Conservation (phyloP, 345 rosid genomes). For the Rhizophora mangle region DNA sequence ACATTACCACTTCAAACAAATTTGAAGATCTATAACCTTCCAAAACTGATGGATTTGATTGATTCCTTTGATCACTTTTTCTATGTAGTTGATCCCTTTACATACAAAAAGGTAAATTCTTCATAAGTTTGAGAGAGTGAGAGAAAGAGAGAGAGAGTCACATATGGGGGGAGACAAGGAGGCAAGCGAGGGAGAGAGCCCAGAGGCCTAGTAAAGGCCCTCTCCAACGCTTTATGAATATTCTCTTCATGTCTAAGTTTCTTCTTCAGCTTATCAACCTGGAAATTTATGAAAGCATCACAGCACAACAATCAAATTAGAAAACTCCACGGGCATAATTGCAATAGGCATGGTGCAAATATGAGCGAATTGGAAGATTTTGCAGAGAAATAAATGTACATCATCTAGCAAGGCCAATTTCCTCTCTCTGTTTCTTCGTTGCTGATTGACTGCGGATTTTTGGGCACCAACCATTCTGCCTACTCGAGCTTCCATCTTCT, state of each 20-base stretch:
- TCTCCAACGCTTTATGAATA: constrained; percentile 77
- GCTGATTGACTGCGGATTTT: constrained; percentile 47
- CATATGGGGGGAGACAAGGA: constrained; percentile 76
- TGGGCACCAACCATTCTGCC: constrained; percentile 37
- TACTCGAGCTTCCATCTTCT: constrained; percentile 49
- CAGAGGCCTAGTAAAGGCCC: constrained; percentile 83
- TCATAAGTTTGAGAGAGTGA: not conserved
- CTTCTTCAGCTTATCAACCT: constrained; percentile 88
- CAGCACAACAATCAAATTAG: constrained; percentile 11
- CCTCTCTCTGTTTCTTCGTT: constrained; percentile 67
- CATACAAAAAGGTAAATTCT: not conserved
- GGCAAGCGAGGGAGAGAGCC: constrained; percentile 96
- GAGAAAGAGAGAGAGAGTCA: constrained; percentile 32
- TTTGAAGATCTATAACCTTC: not conserved
- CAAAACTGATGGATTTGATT: not conserved
- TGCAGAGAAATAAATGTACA: constrained; percentile 37
- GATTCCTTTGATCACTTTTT: not conserved
- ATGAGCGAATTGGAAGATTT: not conserved
- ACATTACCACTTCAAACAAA: constrained; percentile 40
- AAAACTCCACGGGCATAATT: not conserved
- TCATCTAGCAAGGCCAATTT: constrained; percentile 79
- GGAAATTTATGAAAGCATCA: constrained; percentile 8
- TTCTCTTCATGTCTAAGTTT: constrained; percentile 82
- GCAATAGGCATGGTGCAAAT: not conserved
- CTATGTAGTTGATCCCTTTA: not conserved